Base-by-base conservation (phyloP, 805 yeast species). In the Nakazawaea holstii region DNA sequence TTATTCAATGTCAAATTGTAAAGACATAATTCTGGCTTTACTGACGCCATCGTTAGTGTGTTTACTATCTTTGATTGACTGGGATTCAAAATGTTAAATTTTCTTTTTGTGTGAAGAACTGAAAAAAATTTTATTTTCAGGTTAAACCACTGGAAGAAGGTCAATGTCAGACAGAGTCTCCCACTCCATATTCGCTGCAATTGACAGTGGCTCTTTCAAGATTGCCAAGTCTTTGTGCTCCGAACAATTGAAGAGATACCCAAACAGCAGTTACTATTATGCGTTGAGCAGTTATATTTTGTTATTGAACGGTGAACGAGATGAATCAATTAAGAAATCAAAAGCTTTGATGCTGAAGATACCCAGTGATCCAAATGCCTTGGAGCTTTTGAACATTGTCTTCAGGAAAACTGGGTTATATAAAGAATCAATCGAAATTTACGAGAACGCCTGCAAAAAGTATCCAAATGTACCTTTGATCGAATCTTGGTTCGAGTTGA, bases 1-100 rank as follows among this genome's bases (percentile, higher is more conserved):
- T 68, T 71, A 53, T 75, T 74, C n/a, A 89, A 68, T 7, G 96
- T 87, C 51, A 86, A 69, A 55, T 87, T 76, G 65, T 87, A 89
- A 31, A 89, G 69, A 45, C 65, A 72, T 32, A 82, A 58, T n/a
- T 72, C 62, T 2, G 66, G 66, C 26, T 59, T 53, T 48, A 53
- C 49, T 32, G 55, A 42, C 2, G 46, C 43, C 46, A 42, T 37
- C 7, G 29, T 15, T 17, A 11, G 9, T 33, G 8, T 28, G 8
- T 42, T 24, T 24, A 6, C 13, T 27, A 9, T 8, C n/a, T 14
- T 8, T n/a, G 32, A 10, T 26, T 30, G 4, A 26, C 15, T 43
- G 24, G 5, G 24, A 20, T 20, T 20, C 24, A 20, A 20, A 20
- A 20, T 20, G 24, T 26, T 43, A 43, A 3, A 15, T 43, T 43